Percentiles rank a stretch among this genome's conserved stretches.
Conservation (phyloP, 805 yeast genomes). For the Metschnikowia proteae region DNA sequence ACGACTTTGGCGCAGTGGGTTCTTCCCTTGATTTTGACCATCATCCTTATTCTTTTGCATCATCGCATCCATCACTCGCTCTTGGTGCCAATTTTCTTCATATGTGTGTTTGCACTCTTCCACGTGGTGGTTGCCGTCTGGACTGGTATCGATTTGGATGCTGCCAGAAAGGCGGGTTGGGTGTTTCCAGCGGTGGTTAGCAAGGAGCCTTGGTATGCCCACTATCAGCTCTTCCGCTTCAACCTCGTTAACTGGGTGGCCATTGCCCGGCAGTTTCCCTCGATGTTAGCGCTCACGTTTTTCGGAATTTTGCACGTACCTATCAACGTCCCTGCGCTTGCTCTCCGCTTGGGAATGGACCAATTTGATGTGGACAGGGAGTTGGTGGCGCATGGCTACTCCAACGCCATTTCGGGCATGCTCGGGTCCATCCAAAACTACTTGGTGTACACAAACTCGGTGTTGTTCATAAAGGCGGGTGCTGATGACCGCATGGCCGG, state of each 20-base stretch:
- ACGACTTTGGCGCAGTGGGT: slow-evolving; percentile 50
- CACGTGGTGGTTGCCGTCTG: slow-evolving; percentile 63
- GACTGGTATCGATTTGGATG: slow-evolving; percentile 60
- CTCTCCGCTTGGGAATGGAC: slow-evolving; percentile 83
- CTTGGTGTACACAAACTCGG: slow-evolving; percentile 89
- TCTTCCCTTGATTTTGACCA: slow-evolving; percentile 64
- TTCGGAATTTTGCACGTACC: slow-evolving; percentile 97
- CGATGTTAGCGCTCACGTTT: slow-evolving; percentile 93
- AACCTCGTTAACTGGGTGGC: slow-evolving; percentile 70
- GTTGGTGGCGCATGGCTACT: slow-evolving; percentile 89
- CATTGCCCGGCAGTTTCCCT: slow-evolving; percentile 69
- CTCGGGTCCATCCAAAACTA: slow-evolving; percentile 91
- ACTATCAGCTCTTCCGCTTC: slow-evolving; percentile 71
- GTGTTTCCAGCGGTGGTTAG: slow-evolving; percentile 65
- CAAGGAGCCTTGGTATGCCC: slow-evolving; percentile 84
- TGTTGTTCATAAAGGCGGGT: slow-evolving; percentile 88
- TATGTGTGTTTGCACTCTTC: slow-evolving; percentile 62
- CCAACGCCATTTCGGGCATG: slow-evolving; percentile 80
- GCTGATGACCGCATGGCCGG: slow-evolving; percentile 91
- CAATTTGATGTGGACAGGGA: slow-evolving; percentile 89
- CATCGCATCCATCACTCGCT: slow-evolving; percentile 58
- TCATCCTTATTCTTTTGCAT: slow-evolving; percentile 54
- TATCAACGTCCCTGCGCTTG: slow-evolving; percentile 94
- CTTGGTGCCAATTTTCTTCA: slow-evolving; percentile 77
- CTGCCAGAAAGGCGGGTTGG: slow-evolving; percentile 78